Conservation (phyloP, 345 rosid species). For the Schrenkiella parvula region DNA sequence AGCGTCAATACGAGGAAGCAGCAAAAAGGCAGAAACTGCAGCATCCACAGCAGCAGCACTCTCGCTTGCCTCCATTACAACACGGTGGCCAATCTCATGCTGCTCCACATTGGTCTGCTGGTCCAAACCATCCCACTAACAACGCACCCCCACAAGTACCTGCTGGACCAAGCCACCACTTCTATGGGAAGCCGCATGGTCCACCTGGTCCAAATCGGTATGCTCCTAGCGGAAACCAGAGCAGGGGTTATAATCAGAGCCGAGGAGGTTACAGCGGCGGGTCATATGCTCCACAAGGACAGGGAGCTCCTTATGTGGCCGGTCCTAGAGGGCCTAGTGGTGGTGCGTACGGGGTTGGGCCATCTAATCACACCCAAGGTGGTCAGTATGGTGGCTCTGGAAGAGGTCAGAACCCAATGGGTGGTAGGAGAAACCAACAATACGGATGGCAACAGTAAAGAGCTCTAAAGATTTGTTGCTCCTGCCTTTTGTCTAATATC, state of each 20-base stretch:
- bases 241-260: constrained; percentile 46
- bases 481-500: neutral
- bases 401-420: constrained; percentile 81
- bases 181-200: constrained; percentile 68
- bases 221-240: constrained; percentile 56
- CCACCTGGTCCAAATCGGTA: constrained; percentile 70
- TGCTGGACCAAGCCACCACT: constrained; percentile 70
- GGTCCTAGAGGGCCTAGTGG: constrained; percentile 76
- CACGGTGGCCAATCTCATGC: constrained; percentile 75
- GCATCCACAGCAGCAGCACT: constrained; percentile 70
- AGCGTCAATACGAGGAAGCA: constrained; percentile 78
- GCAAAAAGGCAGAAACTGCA: constrained; percentile 84
- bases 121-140: constrained; percentile 44
- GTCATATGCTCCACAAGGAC: constrained; percentile 78
- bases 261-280: constrained; percentile 66
- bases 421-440: constrained; percentile 80
- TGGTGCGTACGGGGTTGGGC: constrained; percentile 65
- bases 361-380: constrained; percentile 71
- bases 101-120: constrained; percentile 43
- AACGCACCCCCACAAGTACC: constrained; percentile 68
- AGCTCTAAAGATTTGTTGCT: neutral
- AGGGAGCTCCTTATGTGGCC: constrained; percentile 64
- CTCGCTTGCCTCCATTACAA: constrained; percentile 78
- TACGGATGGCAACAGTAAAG: constrained; percentile 68
- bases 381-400: constrained; percentile 76